Base-by-base conservation (phyloP, 164 flowering plant species). In the Hamamelis virginiana region DNA sequence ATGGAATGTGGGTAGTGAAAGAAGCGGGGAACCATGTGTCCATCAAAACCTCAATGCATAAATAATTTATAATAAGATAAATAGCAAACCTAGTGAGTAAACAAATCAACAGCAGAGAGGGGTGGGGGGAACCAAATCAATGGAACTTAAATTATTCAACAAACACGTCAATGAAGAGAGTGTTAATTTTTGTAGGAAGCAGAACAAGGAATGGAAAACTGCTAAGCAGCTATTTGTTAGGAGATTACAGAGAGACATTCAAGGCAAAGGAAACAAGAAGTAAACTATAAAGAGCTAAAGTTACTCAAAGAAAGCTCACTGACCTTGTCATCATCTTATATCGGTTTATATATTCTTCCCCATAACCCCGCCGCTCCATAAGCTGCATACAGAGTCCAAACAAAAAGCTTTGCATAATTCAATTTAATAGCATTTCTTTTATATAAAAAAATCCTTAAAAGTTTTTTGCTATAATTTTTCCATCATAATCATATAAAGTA, bases 281-380 rank as follows among this genome's bases (percentile, higher is more conserved):
- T n/a, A 48, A 48, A 15, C 43, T 26, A 18, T 23, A 48, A 50
- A 26, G 47, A 19, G 51, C 41, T 16, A 18, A 28, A 18, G 52
- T 58, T 11, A 13, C 18, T n/a, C 41, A 16, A 27, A 23, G 27
- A 48, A 69, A 70, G 33, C 53, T 53, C 59, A 72, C 81, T 77
- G 19, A 91, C 98, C 96, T 91, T 57, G 99, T 92, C 97, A 95
- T 95, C 97, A 95, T 91, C 78, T 85, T 92, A 75, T 92, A 95
- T 47, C 97, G 88, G 70, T 84, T 89, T 50, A 91, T 91, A 66
- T 95, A 95, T 71, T 92, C 97, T 80, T 89, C 88, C 41, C 99
- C 99, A 84, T 86, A 95, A 66, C 99, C 97, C 3, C 97, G 81
- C 43, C 96, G 87, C 82, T 91, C 92, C 99, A 95, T 92, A 43